Conservation (phyloP, 2,329 filamentous ascomycete genomes). For the Ophiosphaerella herpotricha region DNA sequence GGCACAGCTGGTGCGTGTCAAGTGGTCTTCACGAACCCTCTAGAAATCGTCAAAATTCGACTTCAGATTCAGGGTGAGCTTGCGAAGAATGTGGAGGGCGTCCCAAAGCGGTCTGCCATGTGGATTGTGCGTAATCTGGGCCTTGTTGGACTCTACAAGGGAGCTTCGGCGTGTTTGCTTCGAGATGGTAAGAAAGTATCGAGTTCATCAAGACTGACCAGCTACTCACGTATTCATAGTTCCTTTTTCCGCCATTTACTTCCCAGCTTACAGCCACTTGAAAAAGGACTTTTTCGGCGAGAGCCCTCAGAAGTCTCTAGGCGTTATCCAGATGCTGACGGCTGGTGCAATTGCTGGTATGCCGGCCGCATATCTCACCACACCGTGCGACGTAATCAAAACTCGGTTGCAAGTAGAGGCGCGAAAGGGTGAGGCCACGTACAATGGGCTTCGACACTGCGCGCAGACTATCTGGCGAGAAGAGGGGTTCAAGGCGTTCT, state of each 20-base stretch:
- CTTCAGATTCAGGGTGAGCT: conserved; percentile 97
- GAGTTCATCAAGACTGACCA: not conserved
- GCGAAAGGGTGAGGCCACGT: conserved; percentile 87
- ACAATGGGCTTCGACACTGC: conserved; percentile 85
- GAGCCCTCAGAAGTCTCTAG: conserved; percentile 81
- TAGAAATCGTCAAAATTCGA: conserved; percentile 99
- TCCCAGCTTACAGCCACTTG: conserved; percentile 92
- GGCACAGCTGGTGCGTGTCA: conserved; percentile 90
- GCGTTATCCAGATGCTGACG: conserved; percentile 86
- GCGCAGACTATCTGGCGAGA: conserved; percentile 83
- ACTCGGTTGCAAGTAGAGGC: conserved; percentile 97
- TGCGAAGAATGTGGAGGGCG: conserved; percentile 80
- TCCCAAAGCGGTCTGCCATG: conserved; percentile 87
- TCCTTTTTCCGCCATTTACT: conserved; percentile 98
- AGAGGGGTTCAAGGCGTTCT: conserved; percentile 95
- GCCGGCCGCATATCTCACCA: conserved; percentile 79
- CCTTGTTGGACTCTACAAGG: conserved; percentile 94
- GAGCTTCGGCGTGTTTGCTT: conserved; percentile 88
- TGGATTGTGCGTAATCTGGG: conserved; percentile 98
- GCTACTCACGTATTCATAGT: conserved; percentile 53
- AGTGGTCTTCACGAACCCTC: conserved; percentile 97
- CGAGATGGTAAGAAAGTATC: conserved; percentile 63
- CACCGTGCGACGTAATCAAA: conserved; percentile 98
- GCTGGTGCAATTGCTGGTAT: conserved; percentile 81
- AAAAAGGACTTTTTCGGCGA: conserved; percentile 96